Conservation (phyloP, 768 basidiomycete species). For the Russula olivacea region DNA sequence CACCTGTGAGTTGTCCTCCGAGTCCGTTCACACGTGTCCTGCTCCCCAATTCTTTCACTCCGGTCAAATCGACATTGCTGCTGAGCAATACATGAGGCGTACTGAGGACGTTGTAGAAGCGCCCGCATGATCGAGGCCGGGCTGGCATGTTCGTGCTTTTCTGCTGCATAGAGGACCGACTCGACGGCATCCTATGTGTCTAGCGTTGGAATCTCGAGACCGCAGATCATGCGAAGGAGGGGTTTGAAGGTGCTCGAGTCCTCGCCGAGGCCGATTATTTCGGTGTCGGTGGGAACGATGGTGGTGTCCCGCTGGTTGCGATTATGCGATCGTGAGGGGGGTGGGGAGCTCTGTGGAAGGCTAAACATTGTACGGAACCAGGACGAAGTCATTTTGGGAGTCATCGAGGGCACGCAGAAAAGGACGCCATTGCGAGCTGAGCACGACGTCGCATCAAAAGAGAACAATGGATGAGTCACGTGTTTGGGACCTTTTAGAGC, state of each 20-base stretch:
- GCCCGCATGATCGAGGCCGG: conserved; percentile 55
- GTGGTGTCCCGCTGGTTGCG: not conserved
- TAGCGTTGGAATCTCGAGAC: conserved; percentile 46
- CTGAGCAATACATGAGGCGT: no score
- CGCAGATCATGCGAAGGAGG: conserved; percentile 56
- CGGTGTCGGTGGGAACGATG: conserved; percentile 19
- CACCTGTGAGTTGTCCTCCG: no score
- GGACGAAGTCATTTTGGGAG: conserved; percentile 56
- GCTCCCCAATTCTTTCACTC: no score
- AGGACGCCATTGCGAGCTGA: conserved; percentile 44
- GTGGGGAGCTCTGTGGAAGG: conserved; percentile 39
- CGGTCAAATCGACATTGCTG: no score
- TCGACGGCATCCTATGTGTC: conserved; percentile 51
- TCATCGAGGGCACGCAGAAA: conserved; percentile 56
- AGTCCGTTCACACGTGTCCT: no score
- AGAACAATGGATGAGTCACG: conserved; percentile 50
- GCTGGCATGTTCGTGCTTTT: conserved; percentile 67
- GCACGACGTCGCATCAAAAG: conserved; percentile 50
- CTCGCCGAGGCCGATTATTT: conserved; percentile 51
- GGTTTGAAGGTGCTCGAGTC: conserved; percentile 49
- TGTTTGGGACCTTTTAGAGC: conserved; percentile 18
- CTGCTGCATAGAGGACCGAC: conserved; percentile 50
- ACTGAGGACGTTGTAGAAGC: conserved; percentile 49
- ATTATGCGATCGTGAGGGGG: not conserved
- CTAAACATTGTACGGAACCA: conserved; percentile 60